A percentile compares a stretch with the other conserved stretches of the same genome.
These are phyloP conservation scores for Besnoitia besnoiti DNA, from an alignment of 169 alveolate genomes.

Conservation along the genomic window DNA sequence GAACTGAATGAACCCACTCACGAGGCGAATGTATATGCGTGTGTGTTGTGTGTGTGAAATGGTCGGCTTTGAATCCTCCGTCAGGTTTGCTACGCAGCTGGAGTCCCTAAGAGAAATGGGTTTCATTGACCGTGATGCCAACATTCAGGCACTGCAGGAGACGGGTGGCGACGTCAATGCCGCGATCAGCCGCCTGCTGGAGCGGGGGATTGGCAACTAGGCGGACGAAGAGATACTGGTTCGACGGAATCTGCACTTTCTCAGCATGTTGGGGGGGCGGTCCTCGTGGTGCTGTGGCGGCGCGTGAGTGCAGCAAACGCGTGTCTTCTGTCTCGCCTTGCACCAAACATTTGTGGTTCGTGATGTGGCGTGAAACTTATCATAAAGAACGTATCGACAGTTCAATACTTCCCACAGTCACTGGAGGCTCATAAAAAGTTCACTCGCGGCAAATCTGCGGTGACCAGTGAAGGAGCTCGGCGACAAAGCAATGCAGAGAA, in stretches of 20 bases:
- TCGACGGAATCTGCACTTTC: not conserved
- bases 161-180: conserved; percentile 95
- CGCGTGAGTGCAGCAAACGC: too few relatives aligned
- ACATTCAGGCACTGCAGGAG: conserved; percentile 89
- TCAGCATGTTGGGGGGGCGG: too few relatives aligned
- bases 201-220: conserved; percentile 81
- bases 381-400: too few relatives aligned
- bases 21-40: not conserved
- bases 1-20: too few relatives aligned
- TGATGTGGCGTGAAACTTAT: too few relatives aligned
- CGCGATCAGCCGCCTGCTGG: conserved; percentile 91
- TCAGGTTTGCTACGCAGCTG: conserved; percentile 88
- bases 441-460: too few relatives aligned
- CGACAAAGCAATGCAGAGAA: too few relatives aligned
- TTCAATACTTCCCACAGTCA: too few relatives aligned
- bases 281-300: too few relatives aligned
- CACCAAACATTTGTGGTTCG: not conserved
- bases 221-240: not conserved
- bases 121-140: conserved; percentile 91
- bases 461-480: too few relatives aligned
- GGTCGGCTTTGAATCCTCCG: not conserved
- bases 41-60: conserved; percentile 11
- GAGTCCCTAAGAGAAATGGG: conserved; percentile 94
- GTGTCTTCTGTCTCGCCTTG: not conserved
- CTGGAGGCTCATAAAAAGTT: too few relatives aligned